Evolutionary conservation across 805 yeast species (phyloP).

Genomic region (Metschnikowia shivogae): DNA sequence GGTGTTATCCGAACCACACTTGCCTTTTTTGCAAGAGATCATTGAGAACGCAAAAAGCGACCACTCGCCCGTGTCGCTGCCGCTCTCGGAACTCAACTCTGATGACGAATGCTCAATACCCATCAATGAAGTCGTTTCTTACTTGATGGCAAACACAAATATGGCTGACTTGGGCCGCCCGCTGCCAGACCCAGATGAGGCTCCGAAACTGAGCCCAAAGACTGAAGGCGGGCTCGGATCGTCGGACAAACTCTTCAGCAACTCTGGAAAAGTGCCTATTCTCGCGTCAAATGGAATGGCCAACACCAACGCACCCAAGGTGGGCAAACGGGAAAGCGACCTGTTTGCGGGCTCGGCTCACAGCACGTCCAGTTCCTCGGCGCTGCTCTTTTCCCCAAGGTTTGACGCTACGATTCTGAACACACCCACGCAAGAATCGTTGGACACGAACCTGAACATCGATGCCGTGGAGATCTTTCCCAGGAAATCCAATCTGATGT

Average conservation of each 20-base stretch:
- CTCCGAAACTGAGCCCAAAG: not conserved
- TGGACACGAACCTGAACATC: not conserved
- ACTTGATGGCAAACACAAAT: conserved; percentile 31
- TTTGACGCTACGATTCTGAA: not conserved
- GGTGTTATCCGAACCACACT: conserved; percentile 25
- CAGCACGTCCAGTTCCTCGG: conserved; percentile 2
- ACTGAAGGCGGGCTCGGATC: not conserved
- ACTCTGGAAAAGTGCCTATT: not conserved
- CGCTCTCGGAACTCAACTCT: conserved; percentile 1
- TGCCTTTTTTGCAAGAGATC: conserved; percentile 24
- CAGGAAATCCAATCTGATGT: conserved; percentile 14
- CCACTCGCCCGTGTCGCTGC: conserved; percentile 2
- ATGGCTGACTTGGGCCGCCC: not conserved
- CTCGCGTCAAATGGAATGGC: not conserved
- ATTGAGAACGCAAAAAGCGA: conserved; percentile 12
- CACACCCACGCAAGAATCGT: not conserved
- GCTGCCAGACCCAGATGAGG: conserved; percentile 1
- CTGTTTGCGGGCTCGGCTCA: not conserved
- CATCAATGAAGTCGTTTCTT: conserved; percentile 46
- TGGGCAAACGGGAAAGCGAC: not conserved
- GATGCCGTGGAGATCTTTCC: not conserved
- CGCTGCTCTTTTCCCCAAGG: conserved; percentile 2
- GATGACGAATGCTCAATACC: conserved; percentile 22
- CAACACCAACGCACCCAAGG: not conserved
- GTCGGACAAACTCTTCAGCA: not conserved